Conservation (phyloP, 257 asterid species). For the Solanum etuberosum region DNA sequence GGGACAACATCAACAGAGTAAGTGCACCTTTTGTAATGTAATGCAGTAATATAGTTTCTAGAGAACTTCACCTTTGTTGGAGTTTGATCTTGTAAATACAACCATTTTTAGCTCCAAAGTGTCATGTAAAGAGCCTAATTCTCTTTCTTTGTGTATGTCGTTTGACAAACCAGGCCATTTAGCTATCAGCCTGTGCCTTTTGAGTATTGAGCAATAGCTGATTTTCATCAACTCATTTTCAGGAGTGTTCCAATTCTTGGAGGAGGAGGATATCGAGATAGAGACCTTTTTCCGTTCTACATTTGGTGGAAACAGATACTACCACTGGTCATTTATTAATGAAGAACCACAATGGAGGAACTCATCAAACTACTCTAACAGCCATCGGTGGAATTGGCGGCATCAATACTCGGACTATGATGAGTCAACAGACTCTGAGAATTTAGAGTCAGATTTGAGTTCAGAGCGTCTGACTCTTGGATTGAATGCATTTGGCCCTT, state of each 20-base stretch:
- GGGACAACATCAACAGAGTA: constrained; percentile 35
- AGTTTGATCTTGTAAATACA: not conserved
- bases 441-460: constrained; percentile 15
- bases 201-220: not conserved
- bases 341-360: constrained; percentile 41
- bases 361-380: constrained; percentile 40
- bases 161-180: not conserved
- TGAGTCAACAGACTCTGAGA: constrained; percentile 28
- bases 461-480: constrained; percentile 75
- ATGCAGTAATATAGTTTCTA: not conserved
- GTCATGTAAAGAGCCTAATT: not conserved
- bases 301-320: constrained; percentile 41
- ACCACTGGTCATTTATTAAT: constrained; percentile 43
- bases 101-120: not conserved
- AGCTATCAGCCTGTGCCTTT: not conserved
- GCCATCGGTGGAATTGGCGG: constrained; percentile 18
- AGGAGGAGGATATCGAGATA: constrained; percentile 38
- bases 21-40: constrained; percentile 6
- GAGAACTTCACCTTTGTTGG: not conserved
- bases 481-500: constrained; percentile 63
- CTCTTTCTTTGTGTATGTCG: not conserved
- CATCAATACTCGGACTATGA: constrained; percentile 35
- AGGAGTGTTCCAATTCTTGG: constrained; percentile 46
- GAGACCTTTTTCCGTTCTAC: constrained; percentile 49
- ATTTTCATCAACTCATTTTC: not conserved